Base-by-base conservation (phyloP, 352 stramenopile species). In the Phytopythium kandeliae region DNA sequence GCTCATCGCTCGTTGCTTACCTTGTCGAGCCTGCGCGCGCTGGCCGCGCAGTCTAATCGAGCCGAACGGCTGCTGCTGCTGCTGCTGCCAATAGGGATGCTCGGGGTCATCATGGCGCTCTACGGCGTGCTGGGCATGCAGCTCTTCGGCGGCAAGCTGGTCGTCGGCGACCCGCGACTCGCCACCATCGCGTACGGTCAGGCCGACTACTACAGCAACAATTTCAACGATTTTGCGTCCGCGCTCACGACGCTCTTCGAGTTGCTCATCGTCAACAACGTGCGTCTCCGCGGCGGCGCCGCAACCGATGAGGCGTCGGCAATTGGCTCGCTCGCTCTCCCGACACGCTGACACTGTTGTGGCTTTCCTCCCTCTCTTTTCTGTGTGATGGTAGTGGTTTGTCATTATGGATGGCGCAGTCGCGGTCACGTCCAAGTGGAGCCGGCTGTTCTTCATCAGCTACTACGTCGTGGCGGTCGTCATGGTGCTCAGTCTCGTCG, bases 201-300 rank as follows among this genome's bases (percentile, higher is more conserved):
- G 4, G 54, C 50, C 5, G 74, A 80, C 36, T 92, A 86, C 47
- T 80, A 72, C 43, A 61, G 69, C 50, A 85, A 87, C 68, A 92
- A 90, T 57, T 92, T 91, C 48, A 88, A 92, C 63, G 77, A 88
- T 53, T 72, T 85, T 48, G 55, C 68, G 21, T 78, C 64, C 0
- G 71, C 69, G 2, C 55, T 89, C 31, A 71, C 73, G 17, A 79
- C 71, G 28, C 68, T 92, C n/a, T 91, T 90, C 43, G 72, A 86
- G 49, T 48, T 88, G 17, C 57, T 90, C 15, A 69, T 93, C 49
- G 78, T 90, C 26, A 90, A 91, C 60, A 89, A 91, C 56, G 71
- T 83, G 46, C 45, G 71, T 66, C 10, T 4, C 21, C 22, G 44
- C 35, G n/a, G 19, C 10, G 31, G n/a, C n/a, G n/a, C n/a, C n/a